Percentiles rank a stretch among this genome's conserved stretches.
phyloP scores from a whole-genome alignment of 139 green algal species.

The Astrephomene gubernaculifera region DNA sequence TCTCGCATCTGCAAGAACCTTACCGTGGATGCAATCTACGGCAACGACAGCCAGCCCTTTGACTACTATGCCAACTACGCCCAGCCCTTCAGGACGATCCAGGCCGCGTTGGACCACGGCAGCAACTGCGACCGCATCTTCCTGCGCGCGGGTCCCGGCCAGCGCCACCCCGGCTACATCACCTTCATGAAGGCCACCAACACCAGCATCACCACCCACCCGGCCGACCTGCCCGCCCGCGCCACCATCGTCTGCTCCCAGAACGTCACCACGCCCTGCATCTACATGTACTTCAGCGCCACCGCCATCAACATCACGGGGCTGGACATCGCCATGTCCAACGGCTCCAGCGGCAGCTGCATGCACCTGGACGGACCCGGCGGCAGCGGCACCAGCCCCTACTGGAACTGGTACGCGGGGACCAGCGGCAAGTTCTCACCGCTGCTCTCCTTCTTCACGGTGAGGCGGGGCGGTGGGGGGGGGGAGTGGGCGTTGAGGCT shows the following conservation, averaged over 20 bases:
- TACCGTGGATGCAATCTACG: not conserved
- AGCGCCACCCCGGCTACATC: constrained; percentile 11
- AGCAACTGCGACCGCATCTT: constrained; percentile 35
- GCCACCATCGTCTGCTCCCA: not conserved
- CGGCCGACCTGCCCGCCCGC: not conserved
- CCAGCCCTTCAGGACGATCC: constrained; percentile 27
- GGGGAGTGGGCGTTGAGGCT: too few species aligned
- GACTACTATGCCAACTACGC: constrained; percentile 40
- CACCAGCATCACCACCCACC: constrained; percentile 33
- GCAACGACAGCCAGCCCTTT: constrained; percentile 26
- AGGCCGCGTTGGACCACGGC: not conserved
- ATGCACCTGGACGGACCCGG: constrained; percentile 24
- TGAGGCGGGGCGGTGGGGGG: too few species aligned
- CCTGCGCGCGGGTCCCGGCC: constrained; percentile 4
- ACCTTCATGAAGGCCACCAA: constrained; percentile 17
- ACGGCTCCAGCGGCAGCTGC: not conserved
- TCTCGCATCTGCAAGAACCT: constrained; percentile 16
- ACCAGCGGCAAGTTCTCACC: not conserved
- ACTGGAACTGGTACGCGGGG: constrained; percentile 28
- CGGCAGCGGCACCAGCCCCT: constrained; percentile 11
- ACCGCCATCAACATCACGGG: not conserved
- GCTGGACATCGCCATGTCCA: constrained; percentile 36
- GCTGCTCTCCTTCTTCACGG: not conserved
- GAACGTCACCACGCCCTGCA: not conserved
- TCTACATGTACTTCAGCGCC: constrained; percentile 11